Evolutionary conservation across 768 basidiomycete species (phyloP), one percentile per base, ranked within the genome.

Genomic region (Boletus subcaerulescens): DNA sequence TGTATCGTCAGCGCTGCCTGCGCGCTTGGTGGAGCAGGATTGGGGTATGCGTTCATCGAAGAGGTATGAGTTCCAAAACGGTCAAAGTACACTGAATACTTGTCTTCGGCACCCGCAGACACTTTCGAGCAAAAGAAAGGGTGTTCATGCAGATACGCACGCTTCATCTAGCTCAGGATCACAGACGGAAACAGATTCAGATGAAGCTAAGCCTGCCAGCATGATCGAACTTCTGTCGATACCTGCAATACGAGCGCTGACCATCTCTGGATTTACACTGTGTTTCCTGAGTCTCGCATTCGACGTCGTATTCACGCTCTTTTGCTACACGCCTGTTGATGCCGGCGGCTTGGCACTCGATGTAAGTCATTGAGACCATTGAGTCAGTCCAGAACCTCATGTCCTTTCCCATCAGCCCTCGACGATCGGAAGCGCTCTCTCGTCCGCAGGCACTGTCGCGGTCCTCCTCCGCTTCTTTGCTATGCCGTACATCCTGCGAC

Each of bases 221-320:
- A 59, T 76, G 45, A 63, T 57, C 52, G 62, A 65, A 11, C 68
- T 85, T 14, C 60, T 84, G 6, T 70, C 75, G 6, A 76, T 78
- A 39, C 82, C 83, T 2, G 71, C 79, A 44, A 77, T 85, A 55
- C 77, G 76, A 2, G 76, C 78, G 3, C 62, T 85, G 36, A 79
- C 79, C 38, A 60, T 77, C 11, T 85, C 83, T 20, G 79, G 78
- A 9, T 76, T 74, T 48, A 76, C 75, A 2, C 68, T 85, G 17
- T 74, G 72, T 47, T 84, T 82, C 69, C 72, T 80, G 58, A 74
- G 74, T 15, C 80, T 80, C 0, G 77, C 78, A 1, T 87, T 84
- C 60, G 83, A 86, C 49, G 81, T 82, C 6, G 77, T 85, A 4
- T 86, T 86, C 59, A 79, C 83, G 6, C 75, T 87, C n/a, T 84